Percentiles rank a stretch among this genome's conserved stretches.
Conservation (phyloP, 2,329 filamentous ascomycete species). For the Cladophialophora chaetospira region DNA sequence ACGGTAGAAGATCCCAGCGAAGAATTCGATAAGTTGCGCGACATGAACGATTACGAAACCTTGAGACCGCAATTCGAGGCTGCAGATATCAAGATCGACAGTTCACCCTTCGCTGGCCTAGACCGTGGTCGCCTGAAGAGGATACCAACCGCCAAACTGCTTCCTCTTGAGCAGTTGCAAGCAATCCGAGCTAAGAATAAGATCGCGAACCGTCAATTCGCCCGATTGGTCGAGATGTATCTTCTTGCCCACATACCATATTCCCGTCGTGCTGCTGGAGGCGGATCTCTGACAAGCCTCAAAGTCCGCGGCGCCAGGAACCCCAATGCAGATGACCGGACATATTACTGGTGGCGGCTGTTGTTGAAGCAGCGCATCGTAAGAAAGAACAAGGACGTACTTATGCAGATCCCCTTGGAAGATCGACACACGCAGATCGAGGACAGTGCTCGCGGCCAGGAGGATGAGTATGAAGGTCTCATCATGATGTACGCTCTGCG, state of each 20-base stretch:
- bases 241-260: slow-evolving; percentile 59
- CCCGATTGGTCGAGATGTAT: slow-evolving; percentile 64
- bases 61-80: slow-evolving; percentile 56
- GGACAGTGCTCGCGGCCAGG: slow-evolving; percentile 58
- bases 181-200: slow-evolving; percentile 57
- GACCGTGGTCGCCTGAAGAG: slow-evolving; percentile 40
- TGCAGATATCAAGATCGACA: slow-evolving; percentile 51
- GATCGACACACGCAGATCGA: slow-evolving; percentile 64
- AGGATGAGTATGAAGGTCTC: slow-evolving; percentile 61
- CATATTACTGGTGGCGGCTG: slow-evolving; percentile 67
- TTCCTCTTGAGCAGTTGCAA: slow-evolving; percentile 54
- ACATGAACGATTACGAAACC: slow-evolving; percentile 61
- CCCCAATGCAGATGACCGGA: slow-evolving; percentile 57
- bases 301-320: slow-evolving; percentile 49
- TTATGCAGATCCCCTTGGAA: slow-evolving; percentile 59
- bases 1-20: slow-evolving; percentile 91
- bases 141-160: slow-evolving; percentile 55
- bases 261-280: slow-evolving; percentile 49
- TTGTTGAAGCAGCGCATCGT: slow-evolving; percentile 65
- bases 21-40: slow-evolving; percentile 65
- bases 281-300: slow-evolving; percentile 56
- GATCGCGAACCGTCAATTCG: slow-evolving; percentile 63
- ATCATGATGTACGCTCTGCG: slow-evolving; percentile 47
- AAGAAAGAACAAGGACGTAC: slow-evolving; percentile 60
- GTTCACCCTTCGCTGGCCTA: slow-evolving; percentile 38